A percentile compares a stretch with the other conserved stretches of the same genome.
These are phyloP conservation scores for Solanum virginianum DNA, from an alignment of 257 asterid genomes.

Conservation along the genomic window DNA sequence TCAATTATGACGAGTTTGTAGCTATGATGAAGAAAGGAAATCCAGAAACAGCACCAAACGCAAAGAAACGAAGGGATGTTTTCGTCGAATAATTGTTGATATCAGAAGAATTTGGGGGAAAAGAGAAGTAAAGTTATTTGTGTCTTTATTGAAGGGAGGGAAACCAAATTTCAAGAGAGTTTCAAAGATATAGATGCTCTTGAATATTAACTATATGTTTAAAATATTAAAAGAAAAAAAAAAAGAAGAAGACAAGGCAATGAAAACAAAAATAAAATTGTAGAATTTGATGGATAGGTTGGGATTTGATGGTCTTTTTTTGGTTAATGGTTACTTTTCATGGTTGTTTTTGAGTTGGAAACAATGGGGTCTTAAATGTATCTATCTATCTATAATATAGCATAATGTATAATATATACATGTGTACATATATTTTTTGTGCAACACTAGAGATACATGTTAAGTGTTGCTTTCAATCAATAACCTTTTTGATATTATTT, in stretches of 20 bases:
- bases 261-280: background rate
- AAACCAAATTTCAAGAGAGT: background rate
- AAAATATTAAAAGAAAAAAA: background rate
- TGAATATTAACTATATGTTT: background rate
- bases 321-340: background rate
- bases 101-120: background rate
- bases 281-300: background rate
- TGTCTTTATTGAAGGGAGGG: background rate
- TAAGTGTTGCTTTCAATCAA: background rate
- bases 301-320: background rate
- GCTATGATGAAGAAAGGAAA: slow-evolving; percentile 19
- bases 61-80: slow-evolving; percentile 12
- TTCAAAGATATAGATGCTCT: background rate
- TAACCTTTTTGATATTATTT: background rate
- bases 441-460: background rate
- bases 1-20: slow-evolving; percentile 10
- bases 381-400: background rate
- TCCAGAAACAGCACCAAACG: slow-evolving; percentile 10
- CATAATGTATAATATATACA: background rate
- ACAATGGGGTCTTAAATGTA: background rate
- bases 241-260: background rate
- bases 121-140: background rate
- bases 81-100: background rate
- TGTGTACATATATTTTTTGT: background rate
- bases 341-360: background rate